Base-by-base conservation (phyloP, 495 filamentous ascomycete genomes). In the Penicilliopsis zonata region DNA sequence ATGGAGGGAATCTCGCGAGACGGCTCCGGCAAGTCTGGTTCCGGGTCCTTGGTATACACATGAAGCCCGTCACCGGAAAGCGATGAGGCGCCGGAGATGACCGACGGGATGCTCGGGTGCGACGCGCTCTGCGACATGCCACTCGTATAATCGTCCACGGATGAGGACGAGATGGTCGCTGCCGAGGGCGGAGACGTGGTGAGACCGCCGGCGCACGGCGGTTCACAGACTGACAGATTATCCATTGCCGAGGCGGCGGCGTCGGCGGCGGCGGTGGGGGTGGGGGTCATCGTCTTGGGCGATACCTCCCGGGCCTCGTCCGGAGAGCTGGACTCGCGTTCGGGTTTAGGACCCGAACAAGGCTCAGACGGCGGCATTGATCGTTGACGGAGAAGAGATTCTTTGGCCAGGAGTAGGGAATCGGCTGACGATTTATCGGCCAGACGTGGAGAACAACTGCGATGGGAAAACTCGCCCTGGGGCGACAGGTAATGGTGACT, bases 1-100 rank as follows among this genome's bases (percentile, higher is more conserved):
- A 64, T 63, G 2, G 59, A 61, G 13, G 58, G 57, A 5, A 64
- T 46, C 15, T 47, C 37, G 4, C 31, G 14, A 2, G 42, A 36
- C 7, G 47, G 18, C 8, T 55, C 57, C n/a, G n/a, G n/a, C 10
- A 25, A 23, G 1, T 61, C 54, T 17, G 46, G 40, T 9, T 53
- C 46, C 21, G 43, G 49, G 18, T 51, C 55, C 31, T 48, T 48
- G 29, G 16, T 31, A 6, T 42, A 37, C 4, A 34, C 30, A 21
- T 42, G 42, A 3, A 38, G 24, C 2, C 53, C 52, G 40, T 61
- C 56, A n/a, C 51, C 74, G 13, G 77, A 85, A 13, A 84, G 57
- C n/a, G 81, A 86, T 17, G 80, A 82, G n/a, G 79, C 78, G n/a
- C 79, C 75, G 18, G 80, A 84, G 9, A 83, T 61, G 4, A 86